phyloP scores from a whole-genome alignment of 371 early-diverging fungal species.

The Actinomortierella wolfii region DNA sequence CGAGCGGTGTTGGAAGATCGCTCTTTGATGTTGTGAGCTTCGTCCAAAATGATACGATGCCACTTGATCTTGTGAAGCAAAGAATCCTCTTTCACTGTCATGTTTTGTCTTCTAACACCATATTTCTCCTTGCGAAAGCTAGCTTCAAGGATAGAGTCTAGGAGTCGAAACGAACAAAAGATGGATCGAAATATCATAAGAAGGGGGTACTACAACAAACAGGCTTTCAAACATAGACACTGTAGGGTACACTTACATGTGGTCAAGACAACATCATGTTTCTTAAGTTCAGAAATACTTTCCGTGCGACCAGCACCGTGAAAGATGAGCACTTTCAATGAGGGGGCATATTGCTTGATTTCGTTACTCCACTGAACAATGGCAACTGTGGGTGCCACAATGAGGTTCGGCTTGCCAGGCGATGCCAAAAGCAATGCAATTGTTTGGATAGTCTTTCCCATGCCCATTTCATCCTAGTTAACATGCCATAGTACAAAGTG shows the following conservation, averaged over 20 bases:
- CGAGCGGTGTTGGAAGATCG: conserved; percentile 88
- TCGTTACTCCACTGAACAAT: conserved; percentile 91
- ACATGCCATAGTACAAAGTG: conserved; percentile 3
- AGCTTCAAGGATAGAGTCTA: conserved; percentile 79
- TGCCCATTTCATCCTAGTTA: conserved; percentile 92
- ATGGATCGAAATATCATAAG: no score
- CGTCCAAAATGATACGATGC: conserved; percentile 91
- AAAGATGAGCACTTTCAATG: conserved; percentile 68
- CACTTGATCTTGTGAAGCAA: conserved; percentile 78
- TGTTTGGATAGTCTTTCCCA: conserved; percentile 99
- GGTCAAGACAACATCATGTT: conserved; percentile 84
- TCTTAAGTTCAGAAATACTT: conserved; percentile 51
- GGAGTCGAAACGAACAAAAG: not conserved
- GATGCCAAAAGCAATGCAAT: conserved; percentile 82
- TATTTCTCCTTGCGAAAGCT: conserved; percentile 75
- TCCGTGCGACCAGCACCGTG: conserved; percentile 71
- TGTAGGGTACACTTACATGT: conserved; percentile 67
- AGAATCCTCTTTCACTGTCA: conserved; percentile 67
- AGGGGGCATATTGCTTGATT: conserved; percentile 73
- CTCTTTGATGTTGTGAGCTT: conserved; percentile 98
- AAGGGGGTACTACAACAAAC: no score
- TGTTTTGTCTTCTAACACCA: conserved; percentile 65
- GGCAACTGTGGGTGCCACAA: conserved; percentile 90
- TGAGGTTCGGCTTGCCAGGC: conserved; percentile 76
- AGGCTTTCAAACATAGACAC: not conserved